Evolutionary conservation across 2,329 filamentous ascomycete species (phyloP), one percentile per base, ranked within the genome.

Genomic region (Fusarium temperatum): DNA sequence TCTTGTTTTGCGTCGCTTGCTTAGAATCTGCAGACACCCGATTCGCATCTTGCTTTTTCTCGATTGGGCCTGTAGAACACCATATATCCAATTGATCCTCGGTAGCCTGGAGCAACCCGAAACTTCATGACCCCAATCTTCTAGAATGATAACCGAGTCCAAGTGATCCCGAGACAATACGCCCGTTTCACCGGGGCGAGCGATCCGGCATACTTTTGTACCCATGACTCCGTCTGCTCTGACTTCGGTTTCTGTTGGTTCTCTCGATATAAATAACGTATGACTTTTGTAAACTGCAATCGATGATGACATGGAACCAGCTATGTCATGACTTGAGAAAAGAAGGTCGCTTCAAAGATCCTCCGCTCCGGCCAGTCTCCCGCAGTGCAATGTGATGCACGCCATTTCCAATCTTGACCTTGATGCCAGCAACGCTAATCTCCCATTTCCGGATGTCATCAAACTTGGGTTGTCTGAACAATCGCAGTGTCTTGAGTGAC

Each of bases 321-420:
- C 48, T 66, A 55, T n/a, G 42, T 67, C 53, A 75, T 59, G 70
- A 39, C 35, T 75, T 63, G 26, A 77, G 59, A n/a, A 77, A 68
- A 20, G 38, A 61, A 13, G 64, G 24, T 8, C 60, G 45, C 47
- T 60, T 59, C 10, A 47, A 60, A 24, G 42, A 28, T 20, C 38
- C 26, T 38, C 42, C 51, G 8, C 55, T 35, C 56, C 48, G 62
- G 24, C 66, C 66, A 26, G 53, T 42, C 10, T 66, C 51, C 13
- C 68, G 59, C 60, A 90, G 76, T 30, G 81, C 72, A 10, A 91
- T 78, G 63, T 86, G 85, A 14, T 85, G 89, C 24, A 95, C 88
- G 22, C 86, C 82, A 77, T 95, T 95, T 11, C 93, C 93, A 78
- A 95, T 90, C 83, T 95, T 95, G 39, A 86, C 88, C 82, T 95